Base-by-base conservation (phyloP, 305 asterid species). In the Solanum hybrid region DNA sequence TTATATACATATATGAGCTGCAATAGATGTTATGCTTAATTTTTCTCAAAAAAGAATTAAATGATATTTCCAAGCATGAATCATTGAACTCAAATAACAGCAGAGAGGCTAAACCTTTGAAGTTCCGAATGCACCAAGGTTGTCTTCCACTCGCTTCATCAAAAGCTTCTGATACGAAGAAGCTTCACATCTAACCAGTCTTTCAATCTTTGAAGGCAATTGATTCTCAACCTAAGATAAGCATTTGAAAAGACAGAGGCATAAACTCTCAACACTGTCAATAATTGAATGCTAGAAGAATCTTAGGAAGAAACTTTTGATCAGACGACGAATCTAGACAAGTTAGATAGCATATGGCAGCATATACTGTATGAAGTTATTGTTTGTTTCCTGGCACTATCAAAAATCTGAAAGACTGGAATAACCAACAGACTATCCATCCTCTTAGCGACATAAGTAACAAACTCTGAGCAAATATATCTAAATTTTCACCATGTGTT, bases 91-190 rank as follows among this genome's bases (percentile, higher is more conserved):
- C 76, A 85, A 32, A 56, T 31, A 78, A 91, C 27, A 78, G 60
- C 37, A 90, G 71, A 87, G 84, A 72, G 88, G 87, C 37, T 87
- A 89, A 88, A 97, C 99, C 99, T 96, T 98, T 42, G 99, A 93
- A 88, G 95, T 80, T 91, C 99, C 99, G 89, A 98, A 92, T 88
- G 99, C 99, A 88, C 99, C 99, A 90, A 98, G 99, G 91, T 98
- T 98, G 77, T 95, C 99, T 93, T 98, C 99, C 78, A 98, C 99
- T 93, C 99, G 95, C 95, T 94, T 96, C 96, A 96, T 98, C 95
- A 98, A 92, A 89, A 98, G 94, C 93, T 95, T 98, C 89, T 98
- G 99, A 92, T 98, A 98, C 40, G 98, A 93, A 88, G 99, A 96
- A 89, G 99, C 99, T 90, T 98, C 99, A 90, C 99, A 98, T 93